phyloP scores from a whole-genome alignment of 176 grass and related monocot genomes.

The Melocanna baccifera region DNA sequence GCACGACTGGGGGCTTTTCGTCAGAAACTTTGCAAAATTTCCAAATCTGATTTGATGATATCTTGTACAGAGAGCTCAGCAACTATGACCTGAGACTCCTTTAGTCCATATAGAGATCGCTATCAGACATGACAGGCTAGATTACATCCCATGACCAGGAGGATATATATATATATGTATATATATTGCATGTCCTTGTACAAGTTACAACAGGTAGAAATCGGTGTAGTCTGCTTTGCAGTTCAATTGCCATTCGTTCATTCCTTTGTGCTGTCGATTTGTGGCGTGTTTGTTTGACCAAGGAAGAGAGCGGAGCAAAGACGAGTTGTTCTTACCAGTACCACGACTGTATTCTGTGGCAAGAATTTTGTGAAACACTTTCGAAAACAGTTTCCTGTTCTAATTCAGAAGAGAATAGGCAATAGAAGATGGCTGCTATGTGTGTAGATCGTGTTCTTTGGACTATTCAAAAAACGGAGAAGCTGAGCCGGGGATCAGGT shows the following conservation, averaged over 20 bases:
- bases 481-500: neutral
- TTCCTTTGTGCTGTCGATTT: neutral
- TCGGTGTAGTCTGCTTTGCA: neutral
- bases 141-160: neutral
- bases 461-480: neutral
- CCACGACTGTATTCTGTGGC: neutral
- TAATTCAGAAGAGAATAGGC: neutral
- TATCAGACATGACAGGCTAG: constrained; percentile 10
- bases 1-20: neutral
- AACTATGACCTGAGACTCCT: neutral
- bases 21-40: neutral
- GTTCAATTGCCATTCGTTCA: neutral
- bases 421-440: neutral
- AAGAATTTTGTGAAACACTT: neutral
- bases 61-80: neutral
- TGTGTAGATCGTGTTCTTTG: neutral
- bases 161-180: neutral
- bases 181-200: neutral
- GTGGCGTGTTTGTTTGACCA: constrained; percentile 17
- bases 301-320: neutral
- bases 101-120: constrained; percentile 14
- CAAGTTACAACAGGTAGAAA: neutral
- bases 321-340: neutral
- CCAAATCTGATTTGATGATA: neutral
- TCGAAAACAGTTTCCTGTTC: neutral